Evolutionary conservation across 177 flowering plant species (phyloP).

Genomic region (Tripterygium wilfordii): DNA sequence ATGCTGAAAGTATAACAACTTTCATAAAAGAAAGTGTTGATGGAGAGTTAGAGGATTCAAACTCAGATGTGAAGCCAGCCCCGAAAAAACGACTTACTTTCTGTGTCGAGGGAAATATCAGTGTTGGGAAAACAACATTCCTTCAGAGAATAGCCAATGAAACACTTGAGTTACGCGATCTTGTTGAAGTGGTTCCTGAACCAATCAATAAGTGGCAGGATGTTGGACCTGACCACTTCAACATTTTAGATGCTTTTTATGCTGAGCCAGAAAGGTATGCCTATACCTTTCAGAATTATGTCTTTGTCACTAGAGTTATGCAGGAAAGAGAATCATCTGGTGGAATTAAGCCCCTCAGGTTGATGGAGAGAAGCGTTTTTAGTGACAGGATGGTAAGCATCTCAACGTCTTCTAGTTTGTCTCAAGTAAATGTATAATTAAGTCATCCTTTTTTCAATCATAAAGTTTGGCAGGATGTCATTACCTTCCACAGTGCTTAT

Average conservation of each 20-base stretch:
- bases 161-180: slow-evolving; percentile 86
- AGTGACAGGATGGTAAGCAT: slow-evolving; percentile 88
- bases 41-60: slow-evolving; percentile 65
- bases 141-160: slow-evolving; percentile 95
- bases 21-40: slow-evolving; percentile 82
- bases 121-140: slow-evolving; percentile 98
- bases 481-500: background rate
- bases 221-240: slow-evolving; percentile 93
- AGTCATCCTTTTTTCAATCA: background rate
- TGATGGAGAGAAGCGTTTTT: slow-evolving; percentile 99
- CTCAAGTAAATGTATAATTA: background rate
- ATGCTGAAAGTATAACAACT: slow-evolving; percentile 91
- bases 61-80: slow-evolving; percentile 32
- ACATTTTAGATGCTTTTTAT: slow-evolving; percentile 89
- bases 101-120: slow-evolving; percentile 98
- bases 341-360: slow-evolving; percentile 80
- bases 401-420: background rate
- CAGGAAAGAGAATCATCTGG: slow-evolving; percentile 91
- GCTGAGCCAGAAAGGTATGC: slow-evolving; percentile 94
- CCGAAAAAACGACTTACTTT: slow-evolving; percentile 69
- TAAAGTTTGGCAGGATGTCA: background rate
- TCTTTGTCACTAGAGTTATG: slow-evolving; percentile 95
- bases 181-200: slow-evolving; percentile 96
- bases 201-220: slow-evolving; percentile 97
- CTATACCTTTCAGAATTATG: slow-evolving; percentile 96